Percentiles rank a stretch among this genome's conserved stretches.
These are phyloP conservation scores for Zhuliangozyma blackwelliae DNA, from an alignment of 1,139 yeast species.

Conservation along the genomic window DNA sequence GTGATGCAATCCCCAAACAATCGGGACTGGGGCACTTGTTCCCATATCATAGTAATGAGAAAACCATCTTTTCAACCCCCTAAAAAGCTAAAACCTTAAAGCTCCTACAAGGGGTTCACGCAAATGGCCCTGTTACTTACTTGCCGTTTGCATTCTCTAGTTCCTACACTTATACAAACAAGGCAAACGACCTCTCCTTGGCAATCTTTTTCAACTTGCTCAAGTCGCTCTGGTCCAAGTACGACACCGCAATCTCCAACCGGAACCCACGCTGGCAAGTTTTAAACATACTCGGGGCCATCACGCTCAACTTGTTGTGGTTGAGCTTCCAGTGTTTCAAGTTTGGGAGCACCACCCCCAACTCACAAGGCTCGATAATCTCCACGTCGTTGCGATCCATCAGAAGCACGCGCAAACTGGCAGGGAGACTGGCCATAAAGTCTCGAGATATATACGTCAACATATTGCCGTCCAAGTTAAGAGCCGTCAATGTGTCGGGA, in stretches of 20 bases:
- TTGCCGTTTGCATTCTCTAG: too few relatives aligned
- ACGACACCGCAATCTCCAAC: constrained; percentile 7
- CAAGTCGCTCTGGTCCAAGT: constrained; percentile 5
- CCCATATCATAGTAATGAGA: too few relatives aligned
- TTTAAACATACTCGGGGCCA: constrained; percentile 13
- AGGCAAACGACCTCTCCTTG: constrained; percentile 1
- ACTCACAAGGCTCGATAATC: constrained; percentile 8
- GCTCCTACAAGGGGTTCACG: too few relatives aligned
- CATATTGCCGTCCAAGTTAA: constrained; percentile 26
- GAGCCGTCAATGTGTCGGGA: constrained; percentile 22
- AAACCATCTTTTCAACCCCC: too few relatives aligned
- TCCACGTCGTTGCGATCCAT: constrained; percentile 12
- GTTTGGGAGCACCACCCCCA: constrained; percentile 15
- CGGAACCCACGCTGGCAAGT: constrained; percentile 8
- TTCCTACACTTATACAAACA: constrained; percentile 2
- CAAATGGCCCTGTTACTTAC: too few relatives aligned
- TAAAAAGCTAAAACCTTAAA: too few relatives aligned
- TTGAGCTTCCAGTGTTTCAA: constrained; percentile 13
- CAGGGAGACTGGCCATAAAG: constrained; percentile 26
- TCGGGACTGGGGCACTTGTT: too few relatives aligned
- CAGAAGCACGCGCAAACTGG: constrained; percentile 19
- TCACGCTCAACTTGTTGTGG: constrained; percentile 11
- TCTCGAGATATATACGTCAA: constrained; percentile 17
- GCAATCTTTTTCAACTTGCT: constrained; percentile 5
- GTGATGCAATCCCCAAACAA: too few relatives aligned